A percentile compares a stretch with the other conserved stretches of the same genome.
These are phyloP conservation scores for Aureobasidium leucospermi DNA, from an alignment of 2,329 filamentous ascomycete genomes.

Conservation along the genomic window DNA sequence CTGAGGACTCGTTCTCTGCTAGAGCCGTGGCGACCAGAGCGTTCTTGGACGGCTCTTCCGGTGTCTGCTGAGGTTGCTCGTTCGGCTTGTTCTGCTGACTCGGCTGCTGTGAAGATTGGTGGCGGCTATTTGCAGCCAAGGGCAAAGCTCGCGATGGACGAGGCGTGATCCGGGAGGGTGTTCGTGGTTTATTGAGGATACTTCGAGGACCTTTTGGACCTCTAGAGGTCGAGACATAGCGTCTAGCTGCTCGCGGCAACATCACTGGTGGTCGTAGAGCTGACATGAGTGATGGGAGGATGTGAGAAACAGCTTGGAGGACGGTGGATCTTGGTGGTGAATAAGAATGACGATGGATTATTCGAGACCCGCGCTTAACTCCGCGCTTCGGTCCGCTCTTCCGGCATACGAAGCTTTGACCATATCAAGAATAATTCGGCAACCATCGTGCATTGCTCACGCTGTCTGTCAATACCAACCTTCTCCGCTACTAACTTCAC, in stretches of 20 bases:
- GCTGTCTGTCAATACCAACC: neutral
- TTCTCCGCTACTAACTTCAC: too few species aligned
- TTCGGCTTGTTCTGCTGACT: constrained; percentile 7
- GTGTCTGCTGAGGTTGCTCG: constrained; percentile 13
- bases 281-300: neutral
- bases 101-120: constrained; percentile 11
- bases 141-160: neutral
- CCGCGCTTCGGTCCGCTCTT: neutral
- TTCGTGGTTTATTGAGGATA: constrained; percentile 12
- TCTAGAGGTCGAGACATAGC: neutral
- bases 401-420: neutral
- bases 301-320: neutral
- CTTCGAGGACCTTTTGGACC: constrained; percentile 22
- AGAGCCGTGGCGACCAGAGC: constrained; percentile 40
- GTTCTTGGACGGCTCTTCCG: constrained; percentile 26
- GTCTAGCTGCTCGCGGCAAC: constrained; percentile 14
- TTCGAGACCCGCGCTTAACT: constrained; percentile 2
- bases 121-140: neutral
- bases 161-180: constrained; percentile 2
- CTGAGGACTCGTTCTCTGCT: constrained; percentile 37
- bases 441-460: neutral
- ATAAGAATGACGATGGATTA: constrained; percentile 2
- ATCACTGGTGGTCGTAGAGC: constrained; percentile 16
- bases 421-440: constrained; percentile 10
- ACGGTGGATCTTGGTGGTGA: too few species aligned